phyloP scores from a whole-genome alignment of 352 stramenopile genomes.

The Globisporangium nunn region DNA sequence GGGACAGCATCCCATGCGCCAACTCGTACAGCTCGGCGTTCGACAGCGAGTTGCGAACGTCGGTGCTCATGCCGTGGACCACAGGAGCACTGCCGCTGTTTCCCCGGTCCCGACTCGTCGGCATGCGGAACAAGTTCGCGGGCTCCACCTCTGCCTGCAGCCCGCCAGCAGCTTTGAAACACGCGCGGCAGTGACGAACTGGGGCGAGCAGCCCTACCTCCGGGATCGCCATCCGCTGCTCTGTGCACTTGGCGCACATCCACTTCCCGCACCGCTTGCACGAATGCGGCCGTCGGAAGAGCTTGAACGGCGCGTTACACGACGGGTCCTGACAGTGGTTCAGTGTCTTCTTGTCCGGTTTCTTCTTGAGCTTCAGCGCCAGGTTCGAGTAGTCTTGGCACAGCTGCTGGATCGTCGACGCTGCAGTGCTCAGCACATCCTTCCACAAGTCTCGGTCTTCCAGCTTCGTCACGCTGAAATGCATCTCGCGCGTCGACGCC shows the following conservation, averaged over 20 bases:
- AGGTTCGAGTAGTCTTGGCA: conserved; percentile 56
- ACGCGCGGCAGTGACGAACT: conserved; percentile 71
- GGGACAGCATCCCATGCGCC: conserved; percentile 71
- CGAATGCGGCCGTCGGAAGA: conserved; percentile 73
- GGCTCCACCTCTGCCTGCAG: conserved; percentile 59
- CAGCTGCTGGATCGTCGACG: conserved; percentile 57
- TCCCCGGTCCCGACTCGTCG: background rate
- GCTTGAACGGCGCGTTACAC: conserved; percentile 72
- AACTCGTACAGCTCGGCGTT: conserved; percentile 82
- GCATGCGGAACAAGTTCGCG: conserved; percentile 52
- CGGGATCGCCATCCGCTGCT: conserved; percentile 72
- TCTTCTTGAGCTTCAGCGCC: conserved; percentile 63
- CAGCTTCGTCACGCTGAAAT: conserved; percentile 83
- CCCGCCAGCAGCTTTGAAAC: conserved; percentile 65
- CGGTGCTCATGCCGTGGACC: conserved; percentile 16
- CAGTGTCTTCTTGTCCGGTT: conserved; percentile 77
- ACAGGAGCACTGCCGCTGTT: conserved; percentile 1
- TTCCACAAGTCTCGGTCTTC: conserved; percentile 82
- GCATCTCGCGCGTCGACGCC: conserved; percentile 56
- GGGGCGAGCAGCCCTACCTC: conserved; percentile 71
- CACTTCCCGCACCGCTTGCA: conserved; percentile 83
- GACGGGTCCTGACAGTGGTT: conserved; percentile 67
- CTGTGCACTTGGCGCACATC: conserved; percentile 81
- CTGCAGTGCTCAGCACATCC: conserved; percentile 51
- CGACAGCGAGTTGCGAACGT: conserved; percentile 23